Evolutionary conservation across 768 basidiomycete genomes (phyloP), one percentile per base, ranked within the genome.

Genomic region (Dendrothele bispora): DNA sequence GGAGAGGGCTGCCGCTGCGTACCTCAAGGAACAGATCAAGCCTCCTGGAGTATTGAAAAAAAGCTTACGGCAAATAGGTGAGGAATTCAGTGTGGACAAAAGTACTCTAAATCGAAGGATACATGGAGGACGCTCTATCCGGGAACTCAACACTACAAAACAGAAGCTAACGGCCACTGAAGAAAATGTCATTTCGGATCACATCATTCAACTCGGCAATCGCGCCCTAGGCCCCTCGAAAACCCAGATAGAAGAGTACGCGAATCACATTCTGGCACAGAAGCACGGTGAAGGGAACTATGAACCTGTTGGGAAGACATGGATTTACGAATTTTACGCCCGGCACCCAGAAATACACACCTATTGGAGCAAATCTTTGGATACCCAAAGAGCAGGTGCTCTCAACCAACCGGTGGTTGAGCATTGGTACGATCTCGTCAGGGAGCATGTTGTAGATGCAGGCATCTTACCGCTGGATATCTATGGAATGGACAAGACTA

Each of bases 401-500:
- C 52, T 67, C 21, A 71, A 69, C 50, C 56, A 55, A 3, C 49
- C 50, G 15, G 59, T 55, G n/a, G 57, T 68, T 6, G 51, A 61
- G 18, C 26, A 55, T 10, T 72, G 67, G 67, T 72, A 64, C 43
- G 46, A 62, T 4, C 52, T 72, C 12, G 46, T 71, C 12, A 53
- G 69, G 43, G 38, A 60, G 20, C 37, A 51, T 8, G 21, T 61
- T 14, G 50, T 63, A 2, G 53, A 60, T 7, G n/a, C 47, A 17
- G 54, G 55, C 5, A 60, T 66, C 7, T 28, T 26, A n/a, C 48
- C 46, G 2, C 34, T 60, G 25, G 42, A 65, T 39, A 53, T 65
- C 3, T 75, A 71, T 55, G 65, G 60, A 14, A 71, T 69, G 64
- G 71, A 74, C 48, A 63, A 74, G 53, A 69, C 60, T 30, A 66